A percentile compares a stretch with the other conserved stretches of the same genome.
Evolutionary conservation across 352 stramenopile genomes (phyloP).

Genomic region (Pythium rishiriense): DNA sequence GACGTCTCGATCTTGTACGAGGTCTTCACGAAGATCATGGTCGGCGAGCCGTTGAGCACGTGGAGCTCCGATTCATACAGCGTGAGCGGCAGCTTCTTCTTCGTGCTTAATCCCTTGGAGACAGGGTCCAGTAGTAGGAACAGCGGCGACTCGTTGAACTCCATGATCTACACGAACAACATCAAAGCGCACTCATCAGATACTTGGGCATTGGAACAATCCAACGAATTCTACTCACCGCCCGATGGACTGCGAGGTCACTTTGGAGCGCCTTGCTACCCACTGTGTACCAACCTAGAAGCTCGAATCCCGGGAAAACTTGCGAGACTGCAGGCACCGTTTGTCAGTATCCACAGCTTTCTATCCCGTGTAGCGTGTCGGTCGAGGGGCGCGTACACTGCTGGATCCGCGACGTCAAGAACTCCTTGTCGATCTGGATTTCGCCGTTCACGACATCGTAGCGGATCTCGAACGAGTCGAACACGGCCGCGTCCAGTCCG

Average conservation of each 20-base stretch:
- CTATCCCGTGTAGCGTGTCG: not conserved
- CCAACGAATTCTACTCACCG: slow-evolving; percentile 33
- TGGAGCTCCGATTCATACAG: slow-evolving; percentile 88
- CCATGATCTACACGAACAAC: slow-evolving; percentile 57
- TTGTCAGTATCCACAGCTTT: not conserved
- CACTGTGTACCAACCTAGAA: slow-evolving; percentile 89
- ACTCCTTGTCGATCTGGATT: slow-evolving; percentile 83
- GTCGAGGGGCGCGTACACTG: slow-evolving; percentile 54
- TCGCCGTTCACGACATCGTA: slow-evolving; percentile 55
- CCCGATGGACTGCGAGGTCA: slow-evolving; percentile 75
- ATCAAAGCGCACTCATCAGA: not conserved
- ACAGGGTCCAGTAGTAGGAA: slow-evolving; percentile 77
- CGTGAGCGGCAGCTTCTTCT: slow-evolving; percentile 88
- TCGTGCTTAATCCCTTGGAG: slow-evolving; percentile 58
- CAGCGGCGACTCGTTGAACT: slow-evolving; percentile 86
- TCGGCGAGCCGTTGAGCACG: slow-evolving; percentile 79
- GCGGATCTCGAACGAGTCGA: slow-evolving; percentile 89
- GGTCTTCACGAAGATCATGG: slow-evolving; percentile 89
- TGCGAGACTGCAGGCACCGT: slow-evolving; percentile 53
- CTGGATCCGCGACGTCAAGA: slow-evolving; percentile 72
- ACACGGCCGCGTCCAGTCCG: slow-evolving; percentile 76
- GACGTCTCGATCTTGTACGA: slow-evolving; percentile 88
- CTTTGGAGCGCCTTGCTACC: slow-evolving; percentile 65
- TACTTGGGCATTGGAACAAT: not conserved
- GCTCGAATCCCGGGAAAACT: slow-evolving; percentile 86